Base-by-base conservation (phyloP, 2,329 filamentous ascomycete genomes). In the Claviceps maximensis region DNA sequence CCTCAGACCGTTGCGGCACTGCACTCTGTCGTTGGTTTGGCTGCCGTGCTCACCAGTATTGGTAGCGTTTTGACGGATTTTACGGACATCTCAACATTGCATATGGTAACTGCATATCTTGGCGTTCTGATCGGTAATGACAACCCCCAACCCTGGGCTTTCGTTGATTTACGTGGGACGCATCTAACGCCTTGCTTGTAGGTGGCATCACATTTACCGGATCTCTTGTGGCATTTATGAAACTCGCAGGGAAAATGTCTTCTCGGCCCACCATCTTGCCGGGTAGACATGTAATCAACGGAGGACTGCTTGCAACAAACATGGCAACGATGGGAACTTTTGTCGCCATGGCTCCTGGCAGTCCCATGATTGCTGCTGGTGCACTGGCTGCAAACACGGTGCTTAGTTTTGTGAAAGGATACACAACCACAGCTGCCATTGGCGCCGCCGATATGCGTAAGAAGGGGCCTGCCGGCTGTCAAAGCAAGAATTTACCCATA, bases 371-470 rank as follows among this genome's bases (percentile, higher is more conserved):
- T 58, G 89, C 88, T 8, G 89, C 88, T 1, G 81, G 80, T 1
- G 89, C 87, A 47, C 72, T 95, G 1, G 80, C 83, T 27, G 86
- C 85, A 42, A 95, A 87, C 63, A 83, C 89, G 0, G 72, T 79
- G 0, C 72, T 95, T 25, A 90, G 86, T 55, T 95, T 95, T 66
- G 71, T 86, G 56, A 91, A 95, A 66, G 89, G 89, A 8, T 94
- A 82, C 63, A 95, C 89, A 0, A 94, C 89, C 0, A 95, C 89
- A 0, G 79, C 89, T 2, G 87, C 87, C 0, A 94, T 95, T 62
- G 89, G 89, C 23, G 89, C 89, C n/a, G 89, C 89, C 13, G 89
- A 95, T 63, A 95, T 95, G 89, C 89, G 80, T 69, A 70, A 62
- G 64, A 65, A 1, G 19, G 10, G 6, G n/a, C 7, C 9, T 8